A percentile compares a stretch with the other conserved stretches of the same genome.
These are phyloP conservation scores for Allium fistulosum DNA, from an alignment of 106 monocot genomes.

Conservation along the genomic window DNA sequence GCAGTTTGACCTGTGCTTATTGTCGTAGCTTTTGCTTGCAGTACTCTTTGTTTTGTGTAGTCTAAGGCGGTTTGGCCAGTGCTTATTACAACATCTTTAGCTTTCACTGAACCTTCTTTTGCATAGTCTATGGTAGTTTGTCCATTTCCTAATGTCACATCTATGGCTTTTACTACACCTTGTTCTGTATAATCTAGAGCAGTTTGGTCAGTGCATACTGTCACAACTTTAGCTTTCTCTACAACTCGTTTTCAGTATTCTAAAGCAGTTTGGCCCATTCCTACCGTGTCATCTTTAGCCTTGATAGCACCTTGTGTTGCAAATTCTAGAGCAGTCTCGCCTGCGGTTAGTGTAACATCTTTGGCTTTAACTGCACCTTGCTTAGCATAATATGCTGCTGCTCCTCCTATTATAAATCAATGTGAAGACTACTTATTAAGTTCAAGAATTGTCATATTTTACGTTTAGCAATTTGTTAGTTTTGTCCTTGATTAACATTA, in stretches of 20 bases:
- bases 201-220: neutral
- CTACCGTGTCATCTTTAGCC: too few species aligned
- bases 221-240: conserved; percentile 20
- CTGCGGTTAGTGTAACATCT: neutral
- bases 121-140: conserved; percentile 15
- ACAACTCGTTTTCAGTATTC: neutral
- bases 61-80: neutral
- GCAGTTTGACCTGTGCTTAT: neutral
- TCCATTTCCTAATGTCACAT: neutral
- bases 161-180: conserved; percentile 2
- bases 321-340: neutral
- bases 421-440: too few species aligned
- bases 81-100: conserved; percentile 7
- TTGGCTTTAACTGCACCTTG: neutral
- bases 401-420: too few species aligned
- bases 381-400: too few species aligned
- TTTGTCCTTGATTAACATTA: too few species aligned
- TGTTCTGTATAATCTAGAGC: neutral
- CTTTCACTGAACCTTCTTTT: too few species aligned
- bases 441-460: too few species aligned
- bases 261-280: neutral
- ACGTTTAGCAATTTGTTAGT: too few species aligned
- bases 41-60: neutral
- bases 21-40: neutral
- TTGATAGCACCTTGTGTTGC: too few species aligned